Base-by-base conservation (phyloP, 2,329 filamentous ascomycete species). In the Orbilia blumenaviensis region DNA sequence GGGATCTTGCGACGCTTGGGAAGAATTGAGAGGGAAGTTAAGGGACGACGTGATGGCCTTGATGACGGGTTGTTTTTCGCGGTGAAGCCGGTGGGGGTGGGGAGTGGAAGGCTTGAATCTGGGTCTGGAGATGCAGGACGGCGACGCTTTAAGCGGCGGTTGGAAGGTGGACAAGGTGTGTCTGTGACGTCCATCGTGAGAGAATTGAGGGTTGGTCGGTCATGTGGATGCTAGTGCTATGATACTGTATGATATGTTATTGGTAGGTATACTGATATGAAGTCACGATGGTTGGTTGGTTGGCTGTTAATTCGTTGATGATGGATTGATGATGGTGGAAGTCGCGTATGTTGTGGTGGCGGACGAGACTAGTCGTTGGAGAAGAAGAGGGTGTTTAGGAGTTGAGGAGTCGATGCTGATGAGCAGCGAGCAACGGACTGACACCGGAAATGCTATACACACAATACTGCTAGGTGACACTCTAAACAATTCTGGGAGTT, bases 1-100 rank as follows among this genome's bases (percentile, higher is more conserved):
- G 71, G 71, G 5, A 68, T 68, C 27, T 41, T 75, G 23, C 71
- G 56, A 23, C 71, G 32, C 52, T 75, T 75, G 2, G 72, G 72
- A 36, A 52, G 46, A 32, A 64, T 34, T 32, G 72, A 42, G 42
- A 76, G 72, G 9, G 72, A 64, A 14, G 54, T 68, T 12, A 60
- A 18, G 3, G 63, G 38, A 44, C 64, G 54, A n/a, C 56, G 52
- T 18, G 38, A 10, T n/a, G 18, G 41, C 14, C 23, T 38, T 14
- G 46, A 41, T 10, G 69, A 16, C 46, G 46, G 10, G 46, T 32
- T 21, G 48, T 10, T 27, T 32, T 18, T 3, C 2, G 64, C 29
- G 6, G 64, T 76, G 38, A 61, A 62, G 16, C 42, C 16, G 50
- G 58, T 38, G 14, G 34, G 29, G 8, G 58, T 52, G 44, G 66